A percentile compares a stretch with the other conserved stretches of the same genome.
These are phyloP conservation scores for Eremothecium sinecaudum DNA, from an alignment of 1,139 yeast species.

Conservation along the genomic window DNA sequence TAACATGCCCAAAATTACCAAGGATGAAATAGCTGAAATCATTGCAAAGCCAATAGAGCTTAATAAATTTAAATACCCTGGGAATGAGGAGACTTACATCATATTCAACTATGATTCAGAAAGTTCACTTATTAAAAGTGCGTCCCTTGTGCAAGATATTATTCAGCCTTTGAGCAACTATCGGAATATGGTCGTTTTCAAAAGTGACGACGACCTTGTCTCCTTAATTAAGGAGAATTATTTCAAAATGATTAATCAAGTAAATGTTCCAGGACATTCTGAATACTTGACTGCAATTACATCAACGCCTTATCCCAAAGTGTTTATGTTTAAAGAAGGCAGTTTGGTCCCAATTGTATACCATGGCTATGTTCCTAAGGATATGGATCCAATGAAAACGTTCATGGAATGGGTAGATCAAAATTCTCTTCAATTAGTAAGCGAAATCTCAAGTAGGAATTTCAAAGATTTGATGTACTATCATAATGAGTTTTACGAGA, in stretches of 20 bases:
- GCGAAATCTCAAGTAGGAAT: conserved; percentile 40
- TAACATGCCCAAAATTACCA: conserved; percentile 31
- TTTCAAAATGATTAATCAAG: too few relatives aligned
- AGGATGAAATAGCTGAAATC: conserved; percentile 11
- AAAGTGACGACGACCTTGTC: conserved; percentile 41
- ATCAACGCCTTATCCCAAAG: conserved; percentile 50
- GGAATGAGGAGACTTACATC: conserved; percentile 55
- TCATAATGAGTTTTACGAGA: conserved; percentile 31
- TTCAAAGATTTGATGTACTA: conserved; percentile 35
- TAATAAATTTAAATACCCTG: conserved; percentile 43
- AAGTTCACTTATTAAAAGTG: conserved; percentile 43
- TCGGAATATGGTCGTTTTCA: conserved; percentile 34
- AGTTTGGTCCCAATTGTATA: conserved; percentile 43
- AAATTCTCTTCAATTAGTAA: conserved; percentile 43
- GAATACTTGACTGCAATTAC: conserved; percentile 44
- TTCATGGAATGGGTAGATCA: conserved; percentile 42
- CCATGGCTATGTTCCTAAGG: conserved; percentile 39
- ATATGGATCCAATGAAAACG: conserved; percentile 44
- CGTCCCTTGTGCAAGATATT: conserved; percentile 34
- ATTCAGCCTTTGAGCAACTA: not conserved
- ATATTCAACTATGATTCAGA: conserved; percentile 35
- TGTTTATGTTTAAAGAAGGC: conserved; percentile 50
- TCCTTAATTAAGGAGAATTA: conserved; percentile 38
- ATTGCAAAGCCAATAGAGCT: conserved; percentile 13
- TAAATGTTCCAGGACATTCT: too few relatives aligned